These are phyloP conservation scores for Liriodendron chinense DNA, from an alignment of 164 flowering plant species.

Conservation along the genomic window DNA sequence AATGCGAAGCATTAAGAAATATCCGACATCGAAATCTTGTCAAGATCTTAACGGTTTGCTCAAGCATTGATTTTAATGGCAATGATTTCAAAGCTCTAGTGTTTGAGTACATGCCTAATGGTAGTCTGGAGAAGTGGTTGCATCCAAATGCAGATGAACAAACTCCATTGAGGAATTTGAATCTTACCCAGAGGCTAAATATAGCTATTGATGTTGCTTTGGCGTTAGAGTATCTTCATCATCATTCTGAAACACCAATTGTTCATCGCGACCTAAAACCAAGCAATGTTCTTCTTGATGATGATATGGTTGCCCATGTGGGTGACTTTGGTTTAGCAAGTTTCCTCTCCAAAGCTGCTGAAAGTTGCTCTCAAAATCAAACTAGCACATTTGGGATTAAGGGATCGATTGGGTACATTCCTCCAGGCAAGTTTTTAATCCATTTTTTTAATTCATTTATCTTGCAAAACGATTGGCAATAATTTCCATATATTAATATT, in stretches of 20 bases:
- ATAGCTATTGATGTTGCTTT: constrained; percentile 30
- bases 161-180: neutral
- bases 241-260: constrained; percentile 16
- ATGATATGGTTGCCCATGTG: constrained; percentile 31
- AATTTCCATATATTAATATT: no score
- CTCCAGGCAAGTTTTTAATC: constrained; percentile 34
- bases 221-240: constrained; percentile 33
- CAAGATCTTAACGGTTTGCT: neutral
- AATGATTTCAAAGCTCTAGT: constrained; percentile 3
- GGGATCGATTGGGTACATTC: constrained; percentile 35
- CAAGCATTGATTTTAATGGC: neutral
- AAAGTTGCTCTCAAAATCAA: neutral
- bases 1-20: neutral
- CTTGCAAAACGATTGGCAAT: no score
- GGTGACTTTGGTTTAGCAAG: constrained; percentile 37
- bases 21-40: neutral
- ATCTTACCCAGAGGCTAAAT: neutral
- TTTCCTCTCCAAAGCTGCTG: constrained; percentile 8
- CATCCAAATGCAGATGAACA: constrained; percentile 1
- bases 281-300: constrained; percentile 33
- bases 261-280: constrained; percentile 38
- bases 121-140: neutral
- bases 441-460: no score
- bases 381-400: constrained; percentile 21
- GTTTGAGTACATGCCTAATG: neutral